These are phyloP conservation scores for Phaeosphaeriaceae sp. DNA, from an alignment of 2,329 filamentous ascomycete genomes.

Conservation along the genomic window DNA sequence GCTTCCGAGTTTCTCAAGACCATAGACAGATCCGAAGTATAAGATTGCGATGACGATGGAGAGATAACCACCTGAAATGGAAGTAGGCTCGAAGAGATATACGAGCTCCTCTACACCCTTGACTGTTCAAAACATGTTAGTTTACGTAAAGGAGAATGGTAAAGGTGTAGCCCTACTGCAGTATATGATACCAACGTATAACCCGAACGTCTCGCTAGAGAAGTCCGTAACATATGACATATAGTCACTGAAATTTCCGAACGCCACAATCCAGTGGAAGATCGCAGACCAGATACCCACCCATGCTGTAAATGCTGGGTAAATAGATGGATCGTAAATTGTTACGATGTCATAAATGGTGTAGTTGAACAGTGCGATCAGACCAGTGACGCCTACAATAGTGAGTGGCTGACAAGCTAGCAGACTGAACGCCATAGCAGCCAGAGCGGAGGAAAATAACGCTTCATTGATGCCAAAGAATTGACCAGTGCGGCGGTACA, in stretches of 20 bases:
- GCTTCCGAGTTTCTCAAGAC: constrained; percentile 57
- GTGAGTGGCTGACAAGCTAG: constrained; percentile 61
- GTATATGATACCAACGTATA: constrained; percentile 64
- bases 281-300: constrained; percentile 64
- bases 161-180: constrained; percentile 47
- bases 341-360: constrained; percentile 65
- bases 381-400: constrained; percentile 63
- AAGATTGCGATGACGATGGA: constrained; percentile 59
- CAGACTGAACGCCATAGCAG: constrained; percentile 61
- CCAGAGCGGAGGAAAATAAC: constrained; percentile 62
- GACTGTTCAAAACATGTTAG: constrained; percentile 44
- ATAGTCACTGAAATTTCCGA: constrained; percentile 62
- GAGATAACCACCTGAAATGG: constrained; percentile 55
- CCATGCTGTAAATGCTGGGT: constrained; percentile 63
- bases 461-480: constrained; percentile 65
- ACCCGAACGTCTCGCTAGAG: constrained; percentile 60
- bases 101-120: constrained; percentile 64
- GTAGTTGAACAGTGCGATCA: constrained; percentile 61
- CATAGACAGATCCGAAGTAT: constrained; percentile 59
- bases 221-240: constrained; percentile 66
- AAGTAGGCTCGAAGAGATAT: constrained; percentile 55
- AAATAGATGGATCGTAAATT: constrained; percentile 57
- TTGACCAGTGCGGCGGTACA: constrained; percentile 61
- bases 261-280: constrained; percentile 62
- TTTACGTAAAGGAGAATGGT: no score